phyloP scores from a whole-genome alignment of 73 alveolate genomes.

The Durusdinium trenchii region DNA sequence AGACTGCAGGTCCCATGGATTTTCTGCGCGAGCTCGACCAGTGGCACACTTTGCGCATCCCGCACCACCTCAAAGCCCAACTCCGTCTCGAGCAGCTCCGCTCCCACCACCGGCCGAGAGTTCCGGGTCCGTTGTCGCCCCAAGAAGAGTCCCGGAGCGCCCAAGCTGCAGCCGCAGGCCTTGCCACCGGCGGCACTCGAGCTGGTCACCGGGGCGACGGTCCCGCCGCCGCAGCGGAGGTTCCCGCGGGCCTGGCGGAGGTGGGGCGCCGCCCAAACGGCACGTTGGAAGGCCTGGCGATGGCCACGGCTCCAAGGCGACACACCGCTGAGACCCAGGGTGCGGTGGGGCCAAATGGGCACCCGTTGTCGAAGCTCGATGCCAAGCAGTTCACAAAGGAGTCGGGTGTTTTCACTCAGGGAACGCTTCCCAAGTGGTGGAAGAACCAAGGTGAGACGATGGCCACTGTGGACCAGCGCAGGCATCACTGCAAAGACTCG shows the following conservation, averaged over 20 bases:
- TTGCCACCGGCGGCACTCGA: too few relatives aligned
- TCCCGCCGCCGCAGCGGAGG: background rate
- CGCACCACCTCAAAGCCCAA: background rate
- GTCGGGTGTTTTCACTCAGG: conserved; percentile 64
- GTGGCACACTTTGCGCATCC: conserved; percentile 51
- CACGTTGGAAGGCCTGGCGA: conserved; percentile 60
- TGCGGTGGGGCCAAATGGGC: conserved; percentile 70
- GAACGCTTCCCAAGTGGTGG: conserved; percentile 84
- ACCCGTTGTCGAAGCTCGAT: conserved; percentile 26
- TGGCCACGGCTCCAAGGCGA: conserved; percentile 56
- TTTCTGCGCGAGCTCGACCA: conserved; percentile 57
- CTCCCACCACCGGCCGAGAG: conserved; percentile 74
- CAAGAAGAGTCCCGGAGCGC: conserved; percentile 34
- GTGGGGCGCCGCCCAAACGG: conserved; percentile 26
- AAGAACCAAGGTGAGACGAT: conserved; percentile 22
- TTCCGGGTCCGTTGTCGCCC: conserved; percentile 74
- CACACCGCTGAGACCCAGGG: conserved; percentile 73
- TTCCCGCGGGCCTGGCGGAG: background rate
- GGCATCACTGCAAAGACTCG: conserved; percentile 42
- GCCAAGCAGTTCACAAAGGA: conserved; percentile 58
- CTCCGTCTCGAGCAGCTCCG: conserved; percentile 44
- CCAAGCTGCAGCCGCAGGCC: conserved; percentile 2
- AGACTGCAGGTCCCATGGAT: conserved; percentile 53
- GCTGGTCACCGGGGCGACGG: background rate
- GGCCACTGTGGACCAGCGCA: conserved; percentile 50